Evolutionary conservation across 345 rosid genomes (phyloP).

Genomic region (Hypericum perforatum): DNA sequence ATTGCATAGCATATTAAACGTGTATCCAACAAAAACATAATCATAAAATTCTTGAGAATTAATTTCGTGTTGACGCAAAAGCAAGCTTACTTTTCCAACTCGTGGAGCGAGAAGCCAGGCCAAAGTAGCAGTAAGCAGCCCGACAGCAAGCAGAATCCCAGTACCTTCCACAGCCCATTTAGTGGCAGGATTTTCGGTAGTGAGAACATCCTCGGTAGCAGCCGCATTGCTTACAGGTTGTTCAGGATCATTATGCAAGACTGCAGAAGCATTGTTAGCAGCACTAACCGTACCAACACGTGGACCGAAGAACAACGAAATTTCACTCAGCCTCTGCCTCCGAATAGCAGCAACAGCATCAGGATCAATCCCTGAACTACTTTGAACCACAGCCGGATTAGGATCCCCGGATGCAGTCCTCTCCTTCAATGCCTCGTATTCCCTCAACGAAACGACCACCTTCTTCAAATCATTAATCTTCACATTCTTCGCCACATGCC

Average conservation of each 20-base stretch:
- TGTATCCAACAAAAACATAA: not conserved
- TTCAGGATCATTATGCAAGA: slow-evolving; percentile 54
- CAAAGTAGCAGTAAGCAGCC: slow-evolving; percentile 78
- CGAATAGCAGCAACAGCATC: slow-evolving; percentile 72
- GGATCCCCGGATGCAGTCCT: slow-evolving; percentile 60
- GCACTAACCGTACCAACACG: slow-evolving; percentile 16
- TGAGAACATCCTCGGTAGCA: slow-evolving; percentile 33
- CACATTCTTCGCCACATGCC: slow-evolving; percentile 52
- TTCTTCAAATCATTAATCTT: slow-evolving; percentile 49
- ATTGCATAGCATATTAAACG: not conserved
- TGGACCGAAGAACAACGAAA: slow-evolving; percentile 76
- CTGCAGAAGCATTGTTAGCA: slow-evolving; percentile 29
- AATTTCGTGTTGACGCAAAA: not conserved
- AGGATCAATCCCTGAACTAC: slow-evolving; percentile 48
- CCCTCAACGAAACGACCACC: slow-evolving; percentile 59
- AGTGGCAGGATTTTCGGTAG: slow-evolving; percentile 63
- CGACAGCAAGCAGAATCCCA: slow-evolving; percentile 88
- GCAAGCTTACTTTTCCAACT: slow-evolving; percentile 71
- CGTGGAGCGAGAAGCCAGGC: slow-evolving; percentile 98
- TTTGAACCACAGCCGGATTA: slow-evolving; percentile 33
- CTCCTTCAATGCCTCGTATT: slow-evolving; percentile 62
- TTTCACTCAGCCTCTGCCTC: slow-evolving; percentile 80
- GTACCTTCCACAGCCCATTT: slow-evolving; percentile 96
- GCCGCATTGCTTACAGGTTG: slow-evolving; percentile 37
- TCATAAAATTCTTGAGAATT: not conserved